Evolutionary conservation across 2,329 filamentous ascomycete species (phyloP).

Genomic region (Dactylella cylindrospora): DNA sequence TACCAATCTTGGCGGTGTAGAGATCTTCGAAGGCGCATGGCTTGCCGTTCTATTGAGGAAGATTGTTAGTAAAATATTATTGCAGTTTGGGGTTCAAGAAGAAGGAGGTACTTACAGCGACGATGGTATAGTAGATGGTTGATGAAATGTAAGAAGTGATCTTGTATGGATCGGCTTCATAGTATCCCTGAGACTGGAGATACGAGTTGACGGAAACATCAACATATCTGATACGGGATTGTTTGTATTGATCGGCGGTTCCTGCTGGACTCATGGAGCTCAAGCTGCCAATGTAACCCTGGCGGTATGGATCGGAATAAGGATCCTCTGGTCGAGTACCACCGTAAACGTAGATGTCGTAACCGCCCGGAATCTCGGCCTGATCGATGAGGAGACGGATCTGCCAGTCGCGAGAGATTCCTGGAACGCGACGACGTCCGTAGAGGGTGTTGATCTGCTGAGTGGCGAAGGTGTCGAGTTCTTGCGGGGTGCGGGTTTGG

Average conservation of each 20-base stretch:
- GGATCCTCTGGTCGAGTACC: constrained; percentile 33
- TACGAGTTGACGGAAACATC: constrained; percentile 32
- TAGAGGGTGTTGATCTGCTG: constrained; percentile 45
- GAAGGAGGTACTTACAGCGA: constrained; percentile 31
- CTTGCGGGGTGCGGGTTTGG: constrained; percentile 5
- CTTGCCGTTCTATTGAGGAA: constrained; percentile 24
- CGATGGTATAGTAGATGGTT: constrained; percentile 36
- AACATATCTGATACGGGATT: constrained; percentile 32
- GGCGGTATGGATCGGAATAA: constrained; percentile 36
- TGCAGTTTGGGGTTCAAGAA: background rate
- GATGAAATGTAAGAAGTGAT: constrained; percentile 26
- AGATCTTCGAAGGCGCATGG: constrained; percentile 38
- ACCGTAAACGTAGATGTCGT: constrained; percentile 44
- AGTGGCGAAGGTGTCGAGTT: constrained; percentile 41
- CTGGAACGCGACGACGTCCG: constrained; percentile 17
- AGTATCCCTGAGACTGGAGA: constrained; percentile 28
- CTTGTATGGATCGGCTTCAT: constrained; percentile 26
- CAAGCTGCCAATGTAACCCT: constrained; percentile 40
- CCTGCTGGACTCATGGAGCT: constrained; percentile 38
- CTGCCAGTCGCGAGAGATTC: constrained; percentile 45
- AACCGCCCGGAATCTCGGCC: constrained; percentile 44
- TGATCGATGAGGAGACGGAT: constrained; percentile 45
- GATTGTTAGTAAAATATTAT: background rate
- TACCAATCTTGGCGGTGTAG: constrained; percentile 30
- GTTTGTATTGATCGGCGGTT: constrained; percentile 28